Evolutionary conservation across 1,284 basidiomycete species (phyloP).

Genomic region (Amylostereum chailletii): DNA sequence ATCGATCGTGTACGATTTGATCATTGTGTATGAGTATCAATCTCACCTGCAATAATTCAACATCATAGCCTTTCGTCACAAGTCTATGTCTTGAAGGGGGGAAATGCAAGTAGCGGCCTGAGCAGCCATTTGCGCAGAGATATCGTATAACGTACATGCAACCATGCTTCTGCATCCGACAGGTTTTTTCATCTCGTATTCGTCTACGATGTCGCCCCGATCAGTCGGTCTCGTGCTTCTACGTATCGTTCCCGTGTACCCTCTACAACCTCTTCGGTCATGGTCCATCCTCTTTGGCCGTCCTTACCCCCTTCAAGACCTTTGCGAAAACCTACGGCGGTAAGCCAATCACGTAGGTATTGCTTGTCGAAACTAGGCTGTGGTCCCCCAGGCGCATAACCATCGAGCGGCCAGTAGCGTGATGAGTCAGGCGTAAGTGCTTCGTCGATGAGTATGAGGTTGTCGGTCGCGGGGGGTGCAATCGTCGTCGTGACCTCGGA

Average conservation of each 20-base stretch:
- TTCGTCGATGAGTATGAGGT: conserved; percentile 90
- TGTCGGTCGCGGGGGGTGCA: conserved; percentile 30
- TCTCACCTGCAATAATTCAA: too few species aligned
- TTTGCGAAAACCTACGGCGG: conserved; percentile 64
- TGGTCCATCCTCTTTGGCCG: conserved; percentile 57
- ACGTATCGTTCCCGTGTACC: conserved; percentile 74
- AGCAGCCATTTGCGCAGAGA: too few species aligned
- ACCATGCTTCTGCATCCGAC: too few species aligned
- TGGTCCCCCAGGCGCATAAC: conserved; percentile 67
- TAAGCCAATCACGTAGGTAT: conserved; percentile 88
- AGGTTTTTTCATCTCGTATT: too few species aligned
- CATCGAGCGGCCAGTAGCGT: conserved; percentile 85
- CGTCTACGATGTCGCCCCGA: not conserved
- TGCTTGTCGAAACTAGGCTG: conserved; percentile 98
- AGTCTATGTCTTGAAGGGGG: too few species aligned
- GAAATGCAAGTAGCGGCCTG: too few species aligned
- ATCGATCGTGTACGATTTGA: too few species aligned
- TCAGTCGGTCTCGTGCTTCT: conserved; percentile 38
- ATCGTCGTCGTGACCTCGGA: too few species aligned
- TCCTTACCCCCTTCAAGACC: conserved; percentile 69
- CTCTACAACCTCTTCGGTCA: conserved; percentile 68
- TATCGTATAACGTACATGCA: too few species aligned
- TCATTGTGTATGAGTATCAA: too few species aligned
- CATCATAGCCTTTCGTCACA: too few species aligned
- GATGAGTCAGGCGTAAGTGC: conserved; percentile 96